A percentile compares a stretch with the other conserved stretches of the same genome.
Evolutionary conservation across 345 rosid species (phyloP).

Genomic region (Microthlaspi erraticum): DNA sequence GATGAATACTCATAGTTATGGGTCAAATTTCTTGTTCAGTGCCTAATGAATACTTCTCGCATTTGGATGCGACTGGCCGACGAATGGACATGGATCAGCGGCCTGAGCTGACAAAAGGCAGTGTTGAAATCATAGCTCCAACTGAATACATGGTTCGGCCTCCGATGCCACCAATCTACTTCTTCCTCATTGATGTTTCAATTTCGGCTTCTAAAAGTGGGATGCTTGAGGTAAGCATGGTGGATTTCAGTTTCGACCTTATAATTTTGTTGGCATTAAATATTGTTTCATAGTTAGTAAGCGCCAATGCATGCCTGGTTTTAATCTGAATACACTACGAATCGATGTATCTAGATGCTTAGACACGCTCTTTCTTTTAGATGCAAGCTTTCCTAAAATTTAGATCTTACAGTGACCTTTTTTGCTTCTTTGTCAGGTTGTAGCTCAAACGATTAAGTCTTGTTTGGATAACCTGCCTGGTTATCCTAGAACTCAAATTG

Average conservation of each 20-base stretch:
- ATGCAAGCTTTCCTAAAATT: slow-evolving; percentile 18
- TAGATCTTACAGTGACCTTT: slow-evolving; percentile 19
- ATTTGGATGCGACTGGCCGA: slow-evolving; percentile 86
- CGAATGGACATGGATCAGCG: slow-evolving; percentile 94
- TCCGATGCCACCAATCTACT: slow-evolving; percentile 96
- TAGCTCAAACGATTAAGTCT: slow-evolving; percentile 89
- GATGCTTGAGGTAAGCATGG: slow-evolving; percentile 87
- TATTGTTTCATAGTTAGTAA: slow-evolving; percentile 15
- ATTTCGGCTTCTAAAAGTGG: slow-evolving; percentile 90
- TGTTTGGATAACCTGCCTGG: slow-evolving; percentile 97
- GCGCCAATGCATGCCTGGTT: background rate
- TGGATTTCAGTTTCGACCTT: slow-evolving; percentile 11
- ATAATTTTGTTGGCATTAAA: slow-evolving; percentile 18
- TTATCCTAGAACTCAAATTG: slow-evolving; percentile 97
- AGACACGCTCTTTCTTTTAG: slow-evolving; percentile 7
- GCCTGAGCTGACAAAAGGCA: slow-evolving; percentile 93
- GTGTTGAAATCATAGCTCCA: slow-evolving; percentile 97
- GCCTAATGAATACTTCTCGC: slow-evolving; percentile 92
- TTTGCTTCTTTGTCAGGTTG: slow-evolving; percentile 60
- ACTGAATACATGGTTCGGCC: slow-evolving; percentile 99
- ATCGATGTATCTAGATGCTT: slow-evolving; percentile 15
- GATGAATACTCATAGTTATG: slow-evolving; percentile 19
- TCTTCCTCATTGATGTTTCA: slow-evolving; percentile 96
- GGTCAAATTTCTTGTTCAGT: slow-evolving; percentile 55
- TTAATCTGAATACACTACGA: slow-evolving; percentile 9